A percentile compares a stretch with the other conserved stretches of the same genome.
These are phyloP conservation scores for Ustilago cynodontis DNA, from an alignment of 1,284 basidiomycete species.

Conservation along the genomic window DNA sequence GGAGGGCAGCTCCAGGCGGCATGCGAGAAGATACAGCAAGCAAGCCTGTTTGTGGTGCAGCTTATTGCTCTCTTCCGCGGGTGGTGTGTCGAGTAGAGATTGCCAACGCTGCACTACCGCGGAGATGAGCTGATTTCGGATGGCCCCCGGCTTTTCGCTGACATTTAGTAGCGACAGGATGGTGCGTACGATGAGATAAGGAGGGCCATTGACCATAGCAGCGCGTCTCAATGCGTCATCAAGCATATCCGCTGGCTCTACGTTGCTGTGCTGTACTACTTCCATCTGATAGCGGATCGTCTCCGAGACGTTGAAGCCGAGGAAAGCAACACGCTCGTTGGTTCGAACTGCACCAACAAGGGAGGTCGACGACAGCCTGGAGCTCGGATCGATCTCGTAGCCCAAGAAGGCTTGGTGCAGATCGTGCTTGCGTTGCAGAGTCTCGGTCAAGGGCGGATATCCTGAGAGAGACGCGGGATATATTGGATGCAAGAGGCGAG, in stretches of 20 bases:
- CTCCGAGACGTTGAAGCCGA: slow-evolving; percentile 42
- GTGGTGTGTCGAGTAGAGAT: neutral
- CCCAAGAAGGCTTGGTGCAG: slow-evolving; percentile 32
- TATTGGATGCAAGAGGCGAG: slow-evolving; percentile 1
- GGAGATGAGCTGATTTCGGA: slow-evolving; percentile 11
- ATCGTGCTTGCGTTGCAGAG: slow-evolving; percentile 35
- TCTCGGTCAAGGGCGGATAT: slow-evolving; percentile 40
- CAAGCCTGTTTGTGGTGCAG: neutral
- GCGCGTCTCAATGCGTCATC: slow-evolving; percentile 15
- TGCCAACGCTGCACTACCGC: slow-evolving; percentile 16
- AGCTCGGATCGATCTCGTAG: slow-evolving; percentile 13
- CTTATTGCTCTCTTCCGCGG: neutral
- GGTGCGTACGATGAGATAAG: slow-evolving; percentile 16
- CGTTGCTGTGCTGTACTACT: neutral
- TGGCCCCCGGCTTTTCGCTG: slow-evolving; percentile 3
- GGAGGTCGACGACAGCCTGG: slow-evolving; percentile 3
- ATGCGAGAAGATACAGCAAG: slow-evolving; percentile 29
- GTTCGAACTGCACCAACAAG: slow-evolving; percentile 29
- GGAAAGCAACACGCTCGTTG: slow-evolving; percentile 33
- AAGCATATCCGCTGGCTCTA: neutral
- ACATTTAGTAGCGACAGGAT: slow-evolving; percentile 21
- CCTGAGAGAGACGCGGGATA: slow-evolving; percentile 15
- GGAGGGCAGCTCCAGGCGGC: slow-evolving; percentile 6
- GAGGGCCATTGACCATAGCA: neutral
- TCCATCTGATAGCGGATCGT: slow-evolving; percentile 30